Evolutionary conservation across 1,284 basidiomycete genomes (phyloP), one percentile per base, ranked within the genome.

Genomic region (Fomitopsis schrenkii): DNA sequence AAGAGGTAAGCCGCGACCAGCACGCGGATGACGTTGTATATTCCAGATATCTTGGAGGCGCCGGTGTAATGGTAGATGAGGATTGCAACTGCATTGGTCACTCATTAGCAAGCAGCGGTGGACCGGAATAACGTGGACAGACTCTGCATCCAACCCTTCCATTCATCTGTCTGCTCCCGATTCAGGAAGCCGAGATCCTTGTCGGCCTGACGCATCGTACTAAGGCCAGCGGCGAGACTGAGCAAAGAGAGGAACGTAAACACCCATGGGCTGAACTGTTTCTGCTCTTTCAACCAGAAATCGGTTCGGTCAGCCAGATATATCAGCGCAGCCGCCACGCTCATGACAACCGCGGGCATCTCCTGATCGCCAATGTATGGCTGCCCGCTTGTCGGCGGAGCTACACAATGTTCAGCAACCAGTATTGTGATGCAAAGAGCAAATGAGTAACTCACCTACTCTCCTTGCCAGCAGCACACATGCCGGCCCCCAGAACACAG

Each of bases 141-240:
- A 93, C 92, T 82, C 78, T 96, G 94, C 94, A 97, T 97, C 94
- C 94, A 96, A 1, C 94, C 94, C 74, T 96, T 96, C 93, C 93
- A 95, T 75, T 97, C 94, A 68, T 97, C 93, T 0, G 93, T 95
- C 74, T 96, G 93, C 58, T 95, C 92, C 58, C 94, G 82, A 69
- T 94, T 95, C 66, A 96, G 77, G 74, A 95, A 93, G 0, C 94
- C 94, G 55, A 91, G 76, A 71, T 96, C 93, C 67, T 91, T 93
- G 66, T 91, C 90, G 28, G 79, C 82, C 26, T 83, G 84, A 70
- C 86, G 87, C 62, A 91, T 75, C 0, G 88, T 92, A 8, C 74
- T 75, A 42, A 94, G 69, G 7, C 93, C 94, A 10, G 80, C 74
- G 10, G 71, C 75, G 14, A 95, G 75, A 35, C 80, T 77, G 15